Percentiles rank a stretch among this genome's conserved stretches.
These are phyloP conservation scores for Talaromyces islandicus DNA, from an alignment of 2,329 filamentous ascomycete species.

Conservation along the genomic window DNA sequence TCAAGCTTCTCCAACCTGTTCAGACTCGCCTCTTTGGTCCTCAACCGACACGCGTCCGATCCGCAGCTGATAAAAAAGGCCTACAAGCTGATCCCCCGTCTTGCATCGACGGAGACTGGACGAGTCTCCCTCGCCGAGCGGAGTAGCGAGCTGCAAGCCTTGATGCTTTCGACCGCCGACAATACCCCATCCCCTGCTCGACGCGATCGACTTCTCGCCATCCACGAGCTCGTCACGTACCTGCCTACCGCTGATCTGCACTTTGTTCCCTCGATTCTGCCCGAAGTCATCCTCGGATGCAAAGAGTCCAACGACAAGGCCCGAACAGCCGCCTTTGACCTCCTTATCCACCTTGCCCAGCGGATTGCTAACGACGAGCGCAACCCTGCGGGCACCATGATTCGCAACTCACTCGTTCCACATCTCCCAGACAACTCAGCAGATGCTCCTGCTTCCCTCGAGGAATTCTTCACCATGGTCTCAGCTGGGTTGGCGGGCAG, in stretches of 20 bases:
- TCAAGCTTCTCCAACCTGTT: constrained; percentile 82
- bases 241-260: constrained; percentile 74
- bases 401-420: constrained; percentile 79
- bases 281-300: constrained; percentile 91
- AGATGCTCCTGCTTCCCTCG: constrained; percentile 70
- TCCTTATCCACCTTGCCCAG: constrained; percentile 82
- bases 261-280: constrained; percentile 86
- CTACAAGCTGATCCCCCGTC: constrained; percentile 91
- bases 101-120: constrained; percentile 75
- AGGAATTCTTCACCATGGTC: constrained; percentile 98
- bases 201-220: constrained; percentile 77
- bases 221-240: constrained; percentile 72
- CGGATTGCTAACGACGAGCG: constrained; percentile 63
- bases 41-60: constrained; percentile 62
- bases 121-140: constrained; percentile 69
- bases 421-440: constrained; percentile 80
- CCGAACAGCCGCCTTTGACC: constrained; percentile 78
- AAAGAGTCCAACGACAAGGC: constrained; percentile 98
- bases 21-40: constrained; percentile 74
- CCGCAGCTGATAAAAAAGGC: constrained; percentile 97
- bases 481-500: constrained; percentile 88
- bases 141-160: constrained; percentile 69
- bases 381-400: constrained; percentile 57
- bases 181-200: constrained; percentile 82
- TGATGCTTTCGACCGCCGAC: constrained; percentile 72